A percentile compares a stretch with the other conserved stretches of the same genome.
phyloP scores from a whole-genome alignment of 345 rosid genomes.

The Populus euphratica region DNA sequence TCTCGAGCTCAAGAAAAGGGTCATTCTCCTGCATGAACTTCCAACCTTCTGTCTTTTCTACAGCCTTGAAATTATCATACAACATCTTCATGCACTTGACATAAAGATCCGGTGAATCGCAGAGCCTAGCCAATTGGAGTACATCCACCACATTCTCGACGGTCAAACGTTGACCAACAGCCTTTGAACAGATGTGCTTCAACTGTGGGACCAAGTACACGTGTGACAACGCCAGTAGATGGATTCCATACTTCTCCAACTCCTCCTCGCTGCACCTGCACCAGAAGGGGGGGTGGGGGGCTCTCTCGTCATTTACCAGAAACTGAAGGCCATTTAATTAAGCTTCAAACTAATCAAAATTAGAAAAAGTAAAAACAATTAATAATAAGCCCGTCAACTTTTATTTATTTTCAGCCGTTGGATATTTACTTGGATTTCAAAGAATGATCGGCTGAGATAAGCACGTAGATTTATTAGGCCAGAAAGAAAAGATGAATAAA shows the following conservation, averaged over 20 bases:
- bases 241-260: slow-evolving; percentile 66
- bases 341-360: neutral
- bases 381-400: slow-evolving; percentile 6
- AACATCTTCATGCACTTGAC: slow-evolving; percentile 59
- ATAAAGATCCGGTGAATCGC: slow-evolving; percentile 70
- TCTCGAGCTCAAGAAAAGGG: slow-evolving; percentile 68
- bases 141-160: slow-evolving; percentile 69
- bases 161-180: slow-evolving; percentile 45
- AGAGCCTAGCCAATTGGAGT: slow-evolving; percentile 73
- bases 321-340: neutral
- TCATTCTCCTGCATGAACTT: slow-evolving; percentile 67
- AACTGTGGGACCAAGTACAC: slow-evolving; percentile 63
- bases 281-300: neutral
- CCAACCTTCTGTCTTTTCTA: slow-evolving; percentile 76
- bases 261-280: slow-evolving; percentile 58
- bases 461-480: no score
- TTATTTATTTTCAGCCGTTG: neutral
- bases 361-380: neutral
- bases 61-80: slow-evolving; percentile 43
- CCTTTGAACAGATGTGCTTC: slow-evolving; percentile 58
- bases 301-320: slow-evolving; percentile 12
- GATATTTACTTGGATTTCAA: slow-evolving; percentile 19
- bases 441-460: slow-evolving; percentile 12
- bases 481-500: no score
- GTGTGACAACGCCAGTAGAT: slow-evolving; percentile 70